A percentile compares a stretch with the other conserved stretches of the same genome.
Conservation (phyloP, 2,329 filamentous ascomycete species). For the Xylariaceae sp. region DNA sequence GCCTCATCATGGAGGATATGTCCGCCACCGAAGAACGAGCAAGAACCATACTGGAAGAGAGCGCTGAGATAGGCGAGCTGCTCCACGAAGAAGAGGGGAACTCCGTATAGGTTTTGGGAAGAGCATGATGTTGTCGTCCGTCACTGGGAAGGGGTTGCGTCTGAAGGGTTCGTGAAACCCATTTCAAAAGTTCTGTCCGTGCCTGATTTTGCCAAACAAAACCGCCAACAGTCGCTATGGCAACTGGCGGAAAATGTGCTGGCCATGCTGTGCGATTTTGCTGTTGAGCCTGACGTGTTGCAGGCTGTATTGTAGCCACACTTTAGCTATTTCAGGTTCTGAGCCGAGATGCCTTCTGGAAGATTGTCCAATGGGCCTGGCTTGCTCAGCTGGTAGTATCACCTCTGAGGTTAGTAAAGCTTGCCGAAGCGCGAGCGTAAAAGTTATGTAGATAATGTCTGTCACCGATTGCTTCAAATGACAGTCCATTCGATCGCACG, state of each 20-base stretch:
- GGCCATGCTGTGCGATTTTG: background rate
- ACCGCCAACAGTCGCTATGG: too few relatives aligned
- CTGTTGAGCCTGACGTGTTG: background rate
- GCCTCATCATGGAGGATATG: slow-evolving; percentile 55
- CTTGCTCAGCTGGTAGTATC: background rate
- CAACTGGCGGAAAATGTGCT: background rate
- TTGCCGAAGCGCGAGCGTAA: background rate
- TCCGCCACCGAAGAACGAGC: slow-evolving; percentile 39
- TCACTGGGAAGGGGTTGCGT: too few relatives aligned
- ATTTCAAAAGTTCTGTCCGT: too few relatives aligned
- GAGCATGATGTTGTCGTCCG: slow-evolving; percentile 19
- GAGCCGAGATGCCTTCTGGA: background rate
- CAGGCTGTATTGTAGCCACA: background rate
- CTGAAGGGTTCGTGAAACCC: too few relatives aligned
- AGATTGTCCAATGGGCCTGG: background rate
- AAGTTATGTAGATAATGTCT: background rate
- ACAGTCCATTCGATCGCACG: too few relatives aligned
- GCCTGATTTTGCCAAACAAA: background rate
- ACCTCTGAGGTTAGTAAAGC: background rate
- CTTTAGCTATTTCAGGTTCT: background rate
- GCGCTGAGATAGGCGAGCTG: slow-evolving; percentile 61
- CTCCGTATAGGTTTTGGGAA: slow-evolving; percentile 35
- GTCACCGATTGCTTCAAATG: background rate
- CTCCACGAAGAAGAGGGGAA: slow-evolving; percentile 62
- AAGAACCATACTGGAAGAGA: slow-evolving; percentile 57